A percentile compares a stretch with the other conserved stretches of the same genome.
phyloP scores from a whole-genome alignment of 192 early-diverging fungal species.

The Gryganskiella cystojenkinii region DNA sequence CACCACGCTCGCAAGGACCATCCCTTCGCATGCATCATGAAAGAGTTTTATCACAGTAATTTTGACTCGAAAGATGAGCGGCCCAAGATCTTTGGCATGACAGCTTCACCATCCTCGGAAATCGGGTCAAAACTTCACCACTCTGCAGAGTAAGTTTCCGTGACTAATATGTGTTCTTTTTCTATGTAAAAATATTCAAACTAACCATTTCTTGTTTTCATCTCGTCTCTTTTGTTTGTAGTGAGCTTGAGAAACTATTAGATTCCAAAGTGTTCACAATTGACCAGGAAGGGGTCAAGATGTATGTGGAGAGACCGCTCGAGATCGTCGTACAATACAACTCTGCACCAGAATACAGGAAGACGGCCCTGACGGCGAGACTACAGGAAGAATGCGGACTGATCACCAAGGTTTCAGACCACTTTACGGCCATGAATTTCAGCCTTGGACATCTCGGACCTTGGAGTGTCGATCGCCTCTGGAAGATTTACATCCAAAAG shows the following conservation, averaged over 20 bases:
- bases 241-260: conserved; percentile 66
- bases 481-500: conserved; percentile 62
- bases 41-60: conserved; percentile 73
- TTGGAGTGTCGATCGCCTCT: conserved; percentile 81
- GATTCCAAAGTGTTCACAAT: conserved; percentile 69
- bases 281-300: conserved; percentile 35
- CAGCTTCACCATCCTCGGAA: conserved; percentile 84
- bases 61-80: conserved; percentile 54
- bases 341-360: conserved; percentile 54
- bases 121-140: conserved; percentile 23
- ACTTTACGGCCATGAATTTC: conserved; percentile 51
- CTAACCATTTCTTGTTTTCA: not conserved
- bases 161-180: no score
- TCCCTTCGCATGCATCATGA: conserved; percentile 85
- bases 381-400: conserved; percentile 50
- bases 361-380: conserved; percentile 54
- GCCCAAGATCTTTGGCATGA: conserved; percentile 93
- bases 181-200: no score
- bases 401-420: conserved; percentile 52
- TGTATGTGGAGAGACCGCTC: conserved; percentile 51
- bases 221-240: not conserved
- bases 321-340: conserved; percentile 63
- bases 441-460: conserved; percentile 74
- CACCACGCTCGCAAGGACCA: conserved; percentile 87
- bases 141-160: conserved; percentile 34